Base-by-base conservation (phyloP, 202 grass and related monocot species). In the Musa balbisiana region DNA sequence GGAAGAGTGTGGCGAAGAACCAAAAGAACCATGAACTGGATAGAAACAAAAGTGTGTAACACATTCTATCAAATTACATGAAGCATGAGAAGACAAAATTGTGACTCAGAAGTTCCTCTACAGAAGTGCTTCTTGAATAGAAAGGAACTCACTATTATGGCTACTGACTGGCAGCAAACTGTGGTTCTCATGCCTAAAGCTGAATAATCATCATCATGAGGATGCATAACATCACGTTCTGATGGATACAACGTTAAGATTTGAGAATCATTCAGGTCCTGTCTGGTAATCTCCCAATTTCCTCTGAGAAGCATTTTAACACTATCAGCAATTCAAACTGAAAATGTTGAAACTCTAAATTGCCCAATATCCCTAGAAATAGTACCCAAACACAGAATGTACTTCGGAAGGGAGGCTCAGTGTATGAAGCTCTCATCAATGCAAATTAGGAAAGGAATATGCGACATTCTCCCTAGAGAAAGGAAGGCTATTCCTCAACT, bases 241-340 rank as follows among this genome's bases (percentile, higher is more conserved):
- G 85, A 88, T 19, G 94, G 90, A 62, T 85, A 75, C 94, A 98
- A 89, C 81, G 88, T 93, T 86, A 98, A 85, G 69, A 91, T 80
- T 80, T 83, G 87, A 2, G 88, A 86, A 86, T 93, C 94, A 74
- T 85, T 64, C 16, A 84, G 75, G 72, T 89, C 85, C 69, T 90
- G 86, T 64, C 81, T 67, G 10, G 74, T 72, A 60, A 98, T 82
- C 79, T 91, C 91, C 94, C 94, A 98, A 60, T 81, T 93, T 8
- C 94, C 94, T 75, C 94, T 98, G 66, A 52, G 16, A 73, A 52
- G 11, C 23, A 24, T 21, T 69, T 50, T 64, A 75, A 53, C 54
- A 20, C 16, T 21, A 60, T 60, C 56, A 43, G 15, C 16, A 13
- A 19, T 17, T 6, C 17, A 19, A 21, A 16, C 8, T 8, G 33